phyloP scores from a whole-genome alignment of 352 stramenopile species.

The Achlya hypogyna region DNA sequence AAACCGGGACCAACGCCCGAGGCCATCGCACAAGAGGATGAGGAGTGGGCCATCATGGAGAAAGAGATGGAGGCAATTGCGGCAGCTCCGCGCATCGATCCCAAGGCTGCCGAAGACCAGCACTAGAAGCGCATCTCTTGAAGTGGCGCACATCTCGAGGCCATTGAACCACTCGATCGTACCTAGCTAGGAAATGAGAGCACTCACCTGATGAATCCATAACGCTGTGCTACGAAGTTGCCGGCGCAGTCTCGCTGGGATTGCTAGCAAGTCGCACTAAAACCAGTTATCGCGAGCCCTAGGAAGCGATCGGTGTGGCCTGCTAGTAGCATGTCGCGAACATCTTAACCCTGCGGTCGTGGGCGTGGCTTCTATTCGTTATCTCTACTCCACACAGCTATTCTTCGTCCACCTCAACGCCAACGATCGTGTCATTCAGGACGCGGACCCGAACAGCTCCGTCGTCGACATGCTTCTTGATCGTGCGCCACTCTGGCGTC shows the following conservation, averaged over 20 bases:
- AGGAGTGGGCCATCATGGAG: constrained; percentile 2
- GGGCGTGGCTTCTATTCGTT: no score
- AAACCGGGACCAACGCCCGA: background rate
- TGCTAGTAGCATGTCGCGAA: no score
- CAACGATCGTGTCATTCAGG: constrained; percentile 37
- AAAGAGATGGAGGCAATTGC: background rate
- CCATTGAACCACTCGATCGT: no score
- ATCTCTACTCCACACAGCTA: no score
- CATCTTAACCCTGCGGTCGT: no score
- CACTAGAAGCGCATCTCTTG: background rate
- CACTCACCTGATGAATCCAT: no score
- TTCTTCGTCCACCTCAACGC: constrained; percentile 28
- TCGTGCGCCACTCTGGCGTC: constrained; percentile 54
- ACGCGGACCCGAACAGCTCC: constrained; percentile 46
- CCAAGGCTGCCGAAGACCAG: background rate
- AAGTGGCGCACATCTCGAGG: background rate
- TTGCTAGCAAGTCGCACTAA: no score
- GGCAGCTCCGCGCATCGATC: background rate
- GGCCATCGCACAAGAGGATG: constrained; percentile 4
- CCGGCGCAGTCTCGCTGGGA: no score
- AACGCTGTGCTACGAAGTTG: no score
- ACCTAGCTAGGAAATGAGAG: no score
- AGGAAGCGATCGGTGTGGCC: no score
- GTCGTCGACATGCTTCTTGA: constrained; percentile 55
- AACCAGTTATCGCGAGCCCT: no score